Conservation (phyloP, 2,329 filamentous ascomycete species). For the Teratosphaeria nubilosa region DNA sequence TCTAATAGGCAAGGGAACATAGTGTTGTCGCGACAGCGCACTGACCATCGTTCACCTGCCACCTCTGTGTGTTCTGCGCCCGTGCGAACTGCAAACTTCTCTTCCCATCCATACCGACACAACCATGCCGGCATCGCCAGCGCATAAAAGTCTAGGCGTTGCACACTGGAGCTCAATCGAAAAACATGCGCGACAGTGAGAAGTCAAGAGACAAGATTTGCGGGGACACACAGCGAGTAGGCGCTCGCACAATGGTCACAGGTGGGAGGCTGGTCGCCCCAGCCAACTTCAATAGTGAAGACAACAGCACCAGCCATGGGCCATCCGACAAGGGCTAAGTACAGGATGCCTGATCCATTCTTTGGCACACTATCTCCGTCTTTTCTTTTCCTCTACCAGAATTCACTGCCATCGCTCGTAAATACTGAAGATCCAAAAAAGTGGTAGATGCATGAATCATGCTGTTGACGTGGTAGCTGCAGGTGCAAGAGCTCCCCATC, state of each 20-base stretch:
- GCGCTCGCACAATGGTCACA: neutral
- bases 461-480: neutral
- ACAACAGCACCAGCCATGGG: neutral
- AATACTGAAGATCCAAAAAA: neutral
- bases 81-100: too few relatives aligned
- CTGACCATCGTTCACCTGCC: neutral
- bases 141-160: neutral
- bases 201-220: neutral
- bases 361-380: neutral
- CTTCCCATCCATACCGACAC: neutral
- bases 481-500: neutral
- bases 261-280: neutral
- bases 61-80: neutral
- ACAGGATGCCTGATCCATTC: neutral
- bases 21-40: neutral
- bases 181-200: neutral
- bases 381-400: neutral
- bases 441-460: neutral
- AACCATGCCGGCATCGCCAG: neutral
- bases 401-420: neutral
- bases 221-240: neutral
- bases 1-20: too few relatives aligned
- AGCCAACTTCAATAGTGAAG: neutral
- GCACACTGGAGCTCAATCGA: neutral
- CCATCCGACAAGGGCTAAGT: neutral